phyloP scores from a whole-genome alignment of 2,329 filamentous ascomycete species.

The Ceratocystis cacaofunesta region DNA sequence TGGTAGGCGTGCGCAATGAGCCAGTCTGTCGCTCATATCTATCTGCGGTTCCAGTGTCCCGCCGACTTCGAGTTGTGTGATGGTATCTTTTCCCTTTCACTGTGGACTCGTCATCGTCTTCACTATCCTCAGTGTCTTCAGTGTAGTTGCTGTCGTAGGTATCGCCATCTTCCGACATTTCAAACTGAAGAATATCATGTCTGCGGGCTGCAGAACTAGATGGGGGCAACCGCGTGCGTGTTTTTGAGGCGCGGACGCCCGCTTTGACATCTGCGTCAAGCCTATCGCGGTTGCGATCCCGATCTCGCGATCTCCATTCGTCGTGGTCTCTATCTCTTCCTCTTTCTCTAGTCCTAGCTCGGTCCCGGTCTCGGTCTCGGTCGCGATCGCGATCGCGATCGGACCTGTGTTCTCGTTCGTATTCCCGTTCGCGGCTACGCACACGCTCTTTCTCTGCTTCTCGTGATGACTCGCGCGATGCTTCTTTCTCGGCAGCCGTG shows the following conservation, averaged over 20 bases:
- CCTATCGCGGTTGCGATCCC: slow-evolving; percentile 9
- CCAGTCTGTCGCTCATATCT: slow-evolving; percentile 5
- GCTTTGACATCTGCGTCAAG: slow-evolving; percentile 4
- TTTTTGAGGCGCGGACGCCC: not conserved
- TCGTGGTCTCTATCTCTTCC: not conserved
- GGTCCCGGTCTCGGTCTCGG: not conserved
- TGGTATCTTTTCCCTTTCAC: not conserved
- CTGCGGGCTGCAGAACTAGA: not conserved
- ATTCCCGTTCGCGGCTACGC: slow-evolving; percentile 12
- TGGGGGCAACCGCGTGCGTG: not conserved
- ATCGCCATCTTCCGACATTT: not conserved
- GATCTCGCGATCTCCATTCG: slow-evolving; percentile 8
- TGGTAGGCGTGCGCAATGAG: not conserved
- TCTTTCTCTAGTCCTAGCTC: not conserved
- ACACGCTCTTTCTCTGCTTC: slow-evolving; percentile 4
- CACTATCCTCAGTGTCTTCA: not conserved
- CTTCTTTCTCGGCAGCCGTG: slow-evolving; percentile 4
- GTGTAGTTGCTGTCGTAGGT: not conserved
- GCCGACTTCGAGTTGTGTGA: not conserved
- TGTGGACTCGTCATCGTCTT: not conserved
- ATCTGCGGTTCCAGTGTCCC: not conserved
- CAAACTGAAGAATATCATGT: not conserved
- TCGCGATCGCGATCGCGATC: slow-evolving; percentile 11
- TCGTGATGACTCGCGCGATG: slow-evolving; percentile 7
- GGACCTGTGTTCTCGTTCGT: not conserved